A percentile compares a stretch with the other conserved stretches of the same genome.
These are phyloP conservation scores for Pelargonium nanum DNA, from an alignment of 345 rosid species.

Conservation along the genomic window DNA sequence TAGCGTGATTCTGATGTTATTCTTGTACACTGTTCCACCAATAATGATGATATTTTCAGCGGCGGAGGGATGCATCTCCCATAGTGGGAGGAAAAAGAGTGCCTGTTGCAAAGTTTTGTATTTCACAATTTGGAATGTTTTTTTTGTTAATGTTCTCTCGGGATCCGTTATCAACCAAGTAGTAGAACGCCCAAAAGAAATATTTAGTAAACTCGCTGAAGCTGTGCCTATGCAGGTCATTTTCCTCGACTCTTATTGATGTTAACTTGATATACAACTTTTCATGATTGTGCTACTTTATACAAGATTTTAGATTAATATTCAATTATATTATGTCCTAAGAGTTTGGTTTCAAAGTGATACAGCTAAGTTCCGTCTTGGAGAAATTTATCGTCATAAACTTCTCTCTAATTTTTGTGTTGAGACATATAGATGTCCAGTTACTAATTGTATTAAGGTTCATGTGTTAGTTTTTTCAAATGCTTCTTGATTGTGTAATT, in stretches of 20 bases:
- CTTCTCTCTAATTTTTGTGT: no score
- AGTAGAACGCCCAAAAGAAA: slow-evolving; percentile 38
- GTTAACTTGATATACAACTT: neutral
- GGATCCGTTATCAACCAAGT: slow-evolving; percentile 92
- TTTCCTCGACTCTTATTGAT: neutral
- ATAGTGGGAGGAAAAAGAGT: slow-evolving; percentile 70
- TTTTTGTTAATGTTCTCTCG: slow-evolving; percentile 72
- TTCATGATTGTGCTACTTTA: no score
- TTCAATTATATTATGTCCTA: no score
- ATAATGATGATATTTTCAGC: slow-evolving; percentile 77
- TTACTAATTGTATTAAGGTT: no score
- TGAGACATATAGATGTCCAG: no score
- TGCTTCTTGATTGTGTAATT: neutral
- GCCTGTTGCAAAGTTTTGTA: slow-evolving; percentile 66
- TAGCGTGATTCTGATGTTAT: slow-evolving; percentile 68
- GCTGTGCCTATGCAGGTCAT: slow-evolving; percentile 71
- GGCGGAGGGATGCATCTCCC: slow-evolving; percentile 66
- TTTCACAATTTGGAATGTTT: slow-evolving; percentile 95
- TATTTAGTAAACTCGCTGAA: slow-evolving; percentile 63
- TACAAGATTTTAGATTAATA: neutral
- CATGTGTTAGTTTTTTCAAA: no score
- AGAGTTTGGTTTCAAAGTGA: no score
- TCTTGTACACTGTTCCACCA: slow-evolving; percentile 71
- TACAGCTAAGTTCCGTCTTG: no score
- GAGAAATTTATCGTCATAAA: no score